phyloP scores from a whole-genome alignment of 257 asterid species.

The Ilex asprella region DNA sequence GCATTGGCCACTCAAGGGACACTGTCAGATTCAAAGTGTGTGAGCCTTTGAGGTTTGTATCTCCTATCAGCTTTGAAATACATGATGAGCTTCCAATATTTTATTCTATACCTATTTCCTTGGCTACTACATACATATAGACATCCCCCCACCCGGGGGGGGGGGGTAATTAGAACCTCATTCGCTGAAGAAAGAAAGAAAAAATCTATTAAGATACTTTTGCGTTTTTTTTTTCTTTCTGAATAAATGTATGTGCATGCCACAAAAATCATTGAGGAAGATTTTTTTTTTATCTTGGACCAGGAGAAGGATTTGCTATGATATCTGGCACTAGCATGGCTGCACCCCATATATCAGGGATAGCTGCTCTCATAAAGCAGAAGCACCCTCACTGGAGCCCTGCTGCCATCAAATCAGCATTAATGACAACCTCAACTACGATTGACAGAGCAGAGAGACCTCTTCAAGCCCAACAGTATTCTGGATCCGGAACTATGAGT shows the following conservation, averaged over 20 bases:
- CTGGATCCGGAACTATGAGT: slow-evolving; percentile 56
- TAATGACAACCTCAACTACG: slow-evolving; percentile 73
- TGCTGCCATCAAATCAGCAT: slow-evolving; percentile 70
- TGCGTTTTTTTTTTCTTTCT: too few species aligned
- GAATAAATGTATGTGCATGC: neutral
- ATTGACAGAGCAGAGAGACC: slow-evolving; percentile 69
- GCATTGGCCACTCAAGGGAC: too few species aligned
- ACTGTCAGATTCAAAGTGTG: too few species aligned
- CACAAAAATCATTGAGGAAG: neutral
- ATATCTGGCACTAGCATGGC: slow-evolving; percentile 91
- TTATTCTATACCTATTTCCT: neutral
- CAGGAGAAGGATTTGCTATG: slow-evolving; percentile 85
- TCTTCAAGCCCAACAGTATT: slow-evolving; percentile 65
- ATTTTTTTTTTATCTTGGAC: slow-evolving; percentile 6
- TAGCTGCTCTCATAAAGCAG: slow-evolving; percentile 75
- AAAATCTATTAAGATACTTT: too few species aligned
- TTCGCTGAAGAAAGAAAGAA: too few species aligned
- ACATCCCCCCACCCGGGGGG: too few species aligned
- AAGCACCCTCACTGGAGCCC: slow-evolving; percentile 88
- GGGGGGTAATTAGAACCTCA: too few species aligned
- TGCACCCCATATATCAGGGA: slow-evolving; percentile 79
- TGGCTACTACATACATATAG: too few species aligned
- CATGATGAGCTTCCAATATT: neutral
- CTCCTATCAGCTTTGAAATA: neutral
- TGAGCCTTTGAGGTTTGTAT: too few species aligned